phyloP scores from a whole-genome alignment of 73 alveolate genomes.

The Stentor roeselii region DNA sequence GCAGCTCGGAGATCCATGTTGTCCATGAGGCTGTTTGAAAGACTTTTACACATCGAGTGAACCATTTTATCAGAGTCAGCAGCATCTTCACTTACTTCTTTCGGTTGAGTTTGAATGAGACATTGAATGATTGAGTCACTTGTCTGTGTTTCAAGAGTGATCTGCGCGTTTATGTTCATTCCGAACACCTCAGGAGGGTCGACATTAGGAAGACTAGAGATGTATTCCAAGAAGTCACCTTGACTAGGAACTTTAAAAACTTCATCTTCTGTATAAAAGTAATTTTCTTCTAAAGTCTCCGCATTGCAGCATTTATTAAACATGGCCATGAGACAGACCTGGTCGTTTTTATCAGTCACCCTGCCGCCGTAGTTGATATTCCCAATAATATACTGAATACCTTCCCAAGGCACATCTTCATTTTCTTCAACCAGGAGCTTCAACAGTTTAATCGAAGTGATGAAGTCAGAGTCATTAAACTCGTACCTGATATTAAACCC shows the following conservation, averaged over 20 bases:
- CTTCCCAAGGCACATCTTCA: conserved; percentile 92
- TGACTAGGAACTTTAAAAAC: conserved; percentile 49
- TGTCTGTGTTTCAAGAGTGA: conserved; percentile 80
- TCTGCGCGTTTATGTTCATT: conserved; percentile 96
- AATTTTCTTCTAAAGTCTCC: conserved; percentile 74
- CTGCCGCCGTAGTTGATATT: conserved; percentile 98
- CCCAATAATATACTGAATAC: conserved; percentile 84
- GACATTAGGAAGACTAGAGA: conserved; percentile 75
- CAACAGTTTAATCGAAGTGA: conserved; percentile 81
- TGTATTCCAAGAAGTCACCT: conserved; percentile 49
- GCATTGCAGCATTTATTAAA: conserved; percentile 74
- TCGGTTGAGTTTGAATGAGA: conserved; percentile 69
- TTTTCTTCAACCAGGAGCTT: conserved; percentile 83
- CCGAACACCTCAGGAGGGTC: conserved; percentile 97
- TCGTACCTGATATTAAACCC: conserved; percentile 97
- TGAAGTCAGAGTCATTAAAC: conserved; percentile 94
- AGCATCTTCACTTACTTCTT: conserved; percentile 61
- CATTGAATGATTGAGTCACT: conserved; percentile 53
- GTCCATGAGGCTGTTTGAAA: conserved; percentile 61
- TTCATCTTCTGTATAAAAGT: conserved; percentile 59
- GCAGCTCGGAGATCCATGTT: conserved; percentile 71
- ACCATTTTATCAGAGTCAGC: conserved; percentile 66
- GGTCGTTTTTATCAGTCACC: conserved; percentile 95
- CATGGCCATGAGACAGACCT: conserved; percentile 86
- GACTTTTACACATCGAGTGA: conserved; percentile 61